Evolutionary conservation across 2,329 filamentous ascomycete genomes (phyloP), one percentile per base, ranked within the genome.

Genomic region (Neospermospora avenae): DNA sequence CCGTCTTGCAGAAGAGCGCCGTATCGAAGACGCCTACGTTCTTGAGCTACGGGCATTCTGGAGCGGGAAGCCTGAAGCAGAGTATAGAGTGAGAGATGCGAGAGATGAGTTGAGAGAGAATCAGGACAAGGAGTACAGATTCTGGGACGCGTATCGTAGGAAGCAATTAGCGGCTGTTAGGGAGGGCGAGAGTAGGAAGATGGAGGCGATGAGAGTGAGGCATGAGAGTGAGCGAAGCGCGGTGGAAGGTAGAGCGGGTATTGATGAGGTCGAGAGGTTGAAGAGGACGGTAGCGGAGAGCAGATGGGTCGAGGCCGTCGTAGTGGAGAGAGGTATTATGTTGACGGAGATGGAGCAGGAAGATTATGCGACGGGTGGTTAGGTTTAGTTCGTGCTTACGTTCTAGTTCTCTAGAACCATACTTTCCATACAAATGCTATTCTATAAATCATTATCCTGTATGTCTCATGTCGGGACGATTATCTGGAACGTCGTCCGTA

Each of bases 301-400:
- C 59, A 73, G 70, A 58, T 85, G 82, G 82, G 69, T 78, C 24
- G 71, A 73, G 37, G 73, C 75, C 44, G 77, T 82, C 3, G 63
- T 77, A 4, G 68, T 74, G 5, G 81, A 82, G 69, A 74, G 81
- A 11, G 68, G 66, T 31, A 72, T 69, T 39, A 67, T 82, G 64
- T 69, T 84, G 49, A 70, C 61, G 6, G 76, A 75, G 31, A 70
- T 74, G 68, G 70, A 75, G 55, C 35, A 51, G 37, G 45, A 25
- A n/a, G 57, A 60, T n/a, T 65, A 63, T 55, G 61, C 61, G 13
- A 46, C 46, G 1, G 20, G 41, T n/a, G 37, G 16, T 28, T 49
- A 22, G 25, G 22, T 18, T 13, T 2, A 16, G n/a, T 25, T 52
- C 3, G 28, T 31, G 28, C 5, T 31, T 22, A 31, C 37, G 18